phyloP scores from a whole-genome alignment of 1,284 basidiomycete species.

The Sporisorium iseilematis-ciliati region DNA sequence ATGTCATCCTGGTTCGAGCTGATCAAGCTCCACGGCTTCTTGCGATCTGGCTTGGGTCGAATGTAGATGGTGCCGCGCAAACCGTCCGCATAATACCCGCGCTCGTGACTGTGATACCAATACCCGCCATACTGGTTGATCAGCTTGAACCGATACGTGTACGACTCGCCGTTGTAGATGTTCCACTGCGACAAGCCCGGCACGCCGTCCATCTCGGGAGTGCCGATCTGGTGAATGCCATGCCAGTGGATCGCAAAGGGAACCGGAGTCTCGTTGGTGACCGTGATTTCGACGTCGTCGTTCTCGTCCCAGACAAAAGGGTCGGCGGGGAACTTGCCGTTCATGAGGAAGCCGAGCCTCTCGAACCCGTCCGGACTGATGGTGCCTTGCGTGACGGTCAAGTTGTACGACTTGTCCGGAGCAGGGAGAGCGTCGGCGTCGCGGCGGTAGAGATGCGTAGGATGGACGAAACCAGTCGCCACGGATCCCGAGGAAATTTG shows the following conservation, averaged over 20 bases:
- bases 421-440: conserved; percentile 36
- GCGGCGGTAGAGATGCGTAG: conserved; percentile 40
- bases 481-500: conserved; percentile 34
- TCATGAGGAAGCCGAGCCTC: conserved; percentile 51
- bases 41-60: conserved; percentile 34
- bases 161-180: conserved; percentile 46
- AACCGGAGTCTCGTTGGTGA: conserved; percentile 45
- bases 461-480: conserved; percentile 37
- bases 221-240: conserved; percentile 55
- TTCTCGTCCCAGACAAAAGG: conserved; percentile 56
- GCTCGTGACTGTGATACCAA: conserved; percentile 56
- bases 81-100: conserved; percentile 52
- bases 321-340: conserved; percentile 47
- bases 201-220: conserved; percentile 58
- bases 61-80: conserved; percentile 51
- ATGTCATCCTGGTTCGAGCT: conserved; percentile 27
- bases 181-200: conserved; percentile 56
- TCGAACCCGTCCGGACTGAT: conserved; percentile 52
- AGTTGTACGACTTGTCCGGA: conserved; percentile 42
- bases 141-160: conserved; percentile 53
- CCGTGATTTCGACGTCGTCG: conserved; percentile 49
- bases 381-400: conserved; percentile 37
- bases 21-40: conserved; percentile 51
- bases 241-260: conserved; percentile 57
- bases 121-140: conserved; percentile 51